Evolutionary conservation across 2,329 filamentous ascomycete species (phyloP).

Genomic region (Alternaria sp.): DNA sequence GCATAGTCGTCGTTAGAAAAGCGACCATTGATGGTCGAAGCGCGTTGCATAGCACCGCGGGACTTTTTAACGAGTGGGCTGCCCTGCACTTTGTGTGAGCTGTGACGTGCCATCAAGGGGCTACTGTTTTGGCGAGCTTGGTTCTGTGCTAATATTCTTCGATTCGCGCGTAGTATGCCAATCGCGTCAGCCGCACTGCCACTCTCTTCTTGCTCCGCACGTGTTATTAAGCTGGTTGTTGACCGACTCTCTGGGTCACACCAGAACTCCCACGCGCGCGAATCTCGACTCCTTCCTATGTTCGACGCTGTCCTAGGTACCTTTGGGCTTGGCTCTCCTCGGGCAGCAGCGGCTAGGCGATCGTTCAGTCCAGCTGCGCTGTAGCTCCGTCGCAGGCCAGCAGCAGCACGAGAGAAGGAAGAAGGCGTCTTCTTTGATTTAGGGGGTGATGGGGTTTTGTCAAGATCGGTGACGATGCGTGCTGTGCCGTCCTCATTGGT

Average conservation of each 20-base stretch:
- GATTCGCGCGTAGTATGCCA: constrained; percentile 77
- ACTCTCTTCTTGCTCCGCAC: constrained; percentile 80
- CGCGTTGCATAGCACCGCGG: constrained; percentile 45
- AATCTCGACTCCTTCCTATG: constrained; percentile 82
- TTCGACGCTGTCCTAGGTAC: constrained; percentile 60
- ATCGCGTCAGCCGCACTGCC: constrained; percentile 85
- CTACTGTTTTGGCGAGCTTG: constrained; percentile 73
- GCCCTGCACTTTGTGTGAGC: constrained; percentile 40
- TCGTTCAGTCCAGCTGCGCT: constrained; percentile 66
- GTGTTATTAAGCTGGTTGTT: constrained; percentile 72
- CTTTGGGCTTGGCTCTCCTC: constrained; percentile 44
- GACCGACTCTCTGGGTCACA: constrained; percentile 83
- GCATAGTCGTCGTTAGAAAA: constrained; percentile 40
- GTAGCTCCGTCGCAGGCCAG: constrained; percentile 73
- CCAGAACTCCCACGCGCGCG: constrained; percentile 90
- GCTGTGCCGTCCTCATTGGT: constrained; percentile 90
- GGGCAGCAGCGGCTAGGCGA: constrained; percentile 38
- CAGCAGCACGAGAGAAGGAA: constrained; percentile 50
- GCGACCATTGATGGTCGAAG: constrained; percentile 47
- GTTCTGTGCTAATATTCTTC: constrained; percentile 62
- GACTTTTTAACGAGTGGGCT: constrained; percentile 50
- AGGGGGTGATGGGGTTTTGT: constrained; percentile 74
- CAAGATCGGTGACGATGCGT: constrained; percentile 76
- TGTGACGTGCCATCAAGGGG: constrained; percentile 43
- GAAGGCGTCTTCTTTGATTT: constrained; percentile 61